Evolutionary conservation across 1,139 yeast species (phyloP).

Genomic region (Saccharomyces hybrid): DNA sequence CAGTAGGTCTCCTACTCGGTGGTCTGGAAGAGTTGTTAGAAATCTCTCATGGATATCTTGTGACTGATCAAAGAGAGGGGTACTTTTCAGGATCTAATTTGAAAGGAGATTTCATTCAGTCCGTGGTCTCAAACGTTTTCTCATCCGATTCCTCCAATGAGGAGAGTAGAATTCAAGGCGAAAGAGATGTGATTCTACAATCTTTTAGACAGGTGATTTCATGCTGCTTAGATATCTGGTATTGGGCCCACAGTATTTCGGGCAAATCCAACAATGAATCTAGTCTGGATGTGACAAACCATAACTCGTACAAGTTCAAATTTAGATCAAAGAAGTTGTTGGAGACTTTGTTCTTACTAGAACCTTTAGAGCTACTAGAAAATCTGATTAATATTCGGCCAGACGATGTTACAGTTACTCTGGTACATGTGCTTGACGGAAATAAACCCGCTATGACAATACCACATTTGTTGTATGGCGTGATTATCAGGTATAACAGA

Average conservation of each 20-base stretch:
- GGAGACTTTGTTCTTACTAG: slow-evolving; percentile 61
- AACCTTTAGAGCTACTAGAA: slow-evolving; percentile 69
- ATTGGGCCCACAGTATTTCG: slow-evolving; percentile 70
- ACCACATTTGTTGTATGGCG: slow-evolving; percentile 55
- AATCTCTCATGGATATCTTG: slow-evolving; percentile 51
- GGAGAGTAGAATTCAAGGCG: slow-evolving; percentile 47
- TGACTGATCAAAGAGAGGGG: slow-evolving; percentile 29
- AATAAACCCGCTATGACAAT: slow-evolving; percentile 72
- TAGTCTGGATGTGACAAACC: slow-evolving; percentile 25
- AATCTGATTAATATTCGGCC: slow-evolving; percentile 40
- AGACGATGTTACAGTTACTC: slow-evolving; percentile 16
- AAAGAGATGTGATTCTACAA: slow-evolving; percentile 47
- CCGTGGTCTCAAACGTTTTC: slow-evolving; percentile 64
- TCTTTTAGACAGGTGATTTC: slow-evolving; percentile 57
- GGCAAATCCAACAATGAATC: slow-evolving; percentile 49
- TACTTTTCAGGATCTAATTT: slow-evolving; percentile 14
- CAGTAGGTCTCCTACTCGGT: slow-evolving; percentile 46
- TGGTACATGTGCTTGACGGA: slow-evolving; percentile 67
- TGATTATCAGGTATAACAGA: slow-evolving; percentile 40
- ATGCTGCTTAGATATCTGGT: slow-evolving; percentile 60
- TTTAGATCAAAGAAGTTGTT: slow-evolving; percentile 63
- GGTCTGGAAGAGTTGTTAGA: slow-evolving; percentile 60
- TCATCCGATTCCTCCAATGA: slow-evolving; percentile 65
- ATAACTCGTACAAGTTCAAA: slow-evolving; percentile 59
- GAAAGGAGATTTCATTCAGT: slow-evolving; percentile 29